Conservation (phyloP, 2,329 filamentous ascomycete species). For the Zasmidium angulare region DNA sequence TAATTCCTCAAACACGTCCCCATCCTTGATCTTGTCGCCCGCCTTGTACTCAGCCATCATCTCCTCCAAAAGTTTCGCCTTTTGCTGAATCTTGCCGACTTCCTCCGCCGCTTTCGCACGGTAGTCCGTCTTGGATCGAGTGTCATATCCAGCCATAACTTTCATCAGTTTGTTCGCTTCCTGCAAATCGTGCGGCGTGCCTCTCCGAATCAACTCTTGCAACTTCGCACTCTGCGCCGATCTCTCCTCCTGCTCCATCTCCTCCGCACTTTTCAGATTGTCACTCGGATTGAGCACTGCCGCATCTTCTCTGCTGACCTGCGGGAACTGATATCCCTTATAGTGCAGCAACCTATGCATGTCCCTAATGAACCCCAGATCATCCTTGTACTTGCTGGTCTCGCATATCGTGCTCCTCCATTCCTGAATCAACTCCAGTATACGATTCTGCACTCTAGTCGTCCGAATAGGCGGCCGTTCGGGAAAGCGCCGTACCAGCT, state of each 20-base stretch:
- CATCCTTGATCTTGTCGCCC: constrained; percentile 74
- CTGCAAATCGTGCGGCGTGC: constrained; percentile 87
- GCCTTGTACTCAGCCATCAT: constrained; percentile 80
- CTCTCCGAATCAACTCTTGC: constrained; percentile 90
- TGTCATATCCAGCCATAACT: constrained; percentile 97
- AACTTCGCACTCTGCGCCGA: constrained; percentile 97
- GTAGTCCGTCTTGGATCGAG: constrained; percentile 93
- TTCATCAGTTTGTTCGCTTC: constrained; percentile 99
- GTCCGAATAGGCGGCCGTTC: constrained; percentile 86
- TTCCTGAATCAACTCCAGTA: constrained; percentile 95
- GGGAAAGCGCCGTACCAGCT: constrained; percentile 92
- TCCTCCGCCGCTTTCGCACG: constrained; percentile 96
- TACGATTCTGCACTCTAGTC: constrained; percentile 84
- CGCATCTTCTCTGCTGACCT: constrained; percentile 88
- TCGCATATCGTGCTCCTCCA: constrained; percentile 98
- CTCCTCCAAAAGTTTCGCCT: constrained; percentile 87
- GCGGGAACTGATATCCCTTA: constrained; percentile 95
- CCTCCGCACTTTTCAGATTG: constrained; percentile 92
- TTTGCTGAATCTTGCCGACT: constrained; percentile 91
- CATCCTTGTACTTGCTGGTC: constrained; percentile 95
- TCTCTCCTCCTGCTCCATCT: constrained; percentile 96
- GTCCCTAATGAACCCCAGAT: constrained; percentile 91
- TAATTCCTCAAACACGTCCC: constrained; percentile 76
- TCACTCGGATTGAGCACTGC: constrained; percentile 96
- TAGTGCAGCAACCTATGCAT: constrained; percentile 96